These are phyloP conservation scores for Hondaea fermentalgiana DNA, from an alignment of 108 stramenopile genomes.

Conservation along the genomic window DNA sequence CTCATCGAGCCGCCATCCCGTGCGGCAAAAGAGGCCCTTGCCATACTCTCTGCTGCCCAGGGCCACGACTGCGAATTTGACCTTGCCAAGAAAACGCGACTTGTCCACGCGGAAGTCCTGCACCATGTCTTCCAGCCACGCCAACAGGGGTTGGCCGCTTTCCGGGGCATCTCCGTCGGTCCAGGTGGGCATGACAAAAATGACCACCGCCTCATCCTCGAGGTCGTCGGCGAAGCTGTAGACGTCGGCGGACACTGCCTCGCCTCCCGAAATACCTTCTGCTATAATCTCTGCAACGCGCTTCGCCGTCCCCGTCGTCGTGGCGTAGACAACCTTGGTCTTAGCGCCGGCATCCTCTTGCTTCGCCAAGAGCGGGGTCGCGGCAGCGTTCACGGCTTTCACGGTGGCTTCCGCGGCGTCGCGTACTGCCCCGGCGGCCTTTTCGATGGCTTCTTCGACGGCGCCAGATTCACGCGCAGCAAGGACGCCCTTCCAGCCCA, in stretches of 20 bases:
- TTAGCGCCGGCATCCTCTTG: not conserved
- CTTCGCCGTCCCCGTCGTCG: not conserved
- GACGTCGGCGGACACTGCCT: not conserved
- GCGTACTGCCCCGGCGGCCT: no score
- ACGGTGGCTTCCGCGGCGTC: no score
- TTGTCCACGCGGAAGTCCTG: constrained; percentile 19
- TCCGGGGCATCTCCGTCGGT: constrained; percentile 3
- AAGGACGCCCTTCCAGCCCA: no score
- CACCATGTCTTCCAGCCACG: constrained; percentile 22
- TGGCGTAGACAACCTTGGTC: not conserved
- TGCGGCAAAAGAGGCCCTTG: constrained; percentile 3
- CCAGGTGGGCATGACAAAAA: constrained; percentile 21
- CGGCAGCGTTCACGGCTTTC: no score
- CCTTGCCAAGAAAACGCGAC: not conserved
- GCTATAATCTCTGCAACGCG: not conserved
- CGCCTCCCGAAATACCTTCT: not conserved
- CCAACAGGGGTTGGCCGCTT: not conserved
- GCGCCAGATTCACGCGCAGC: no score
- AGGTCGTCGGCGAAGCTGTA: not conserved
- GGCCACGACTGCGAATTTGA: constrained; percentile 14
- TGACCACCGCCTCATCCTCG: constrained; percentile 3
- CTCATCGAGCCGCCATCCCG: not conserved
- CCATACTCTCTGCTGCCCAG: constrained; percentile 22
- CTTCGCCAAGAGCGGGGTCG: no score
- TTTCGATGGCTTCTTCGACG: no score